These are phyloP conservation scores for Sporothrix luriei DNA, from an alignment of 2,329 filamentous ascomycete genomes.

Conservation along the genomic window DNA sequence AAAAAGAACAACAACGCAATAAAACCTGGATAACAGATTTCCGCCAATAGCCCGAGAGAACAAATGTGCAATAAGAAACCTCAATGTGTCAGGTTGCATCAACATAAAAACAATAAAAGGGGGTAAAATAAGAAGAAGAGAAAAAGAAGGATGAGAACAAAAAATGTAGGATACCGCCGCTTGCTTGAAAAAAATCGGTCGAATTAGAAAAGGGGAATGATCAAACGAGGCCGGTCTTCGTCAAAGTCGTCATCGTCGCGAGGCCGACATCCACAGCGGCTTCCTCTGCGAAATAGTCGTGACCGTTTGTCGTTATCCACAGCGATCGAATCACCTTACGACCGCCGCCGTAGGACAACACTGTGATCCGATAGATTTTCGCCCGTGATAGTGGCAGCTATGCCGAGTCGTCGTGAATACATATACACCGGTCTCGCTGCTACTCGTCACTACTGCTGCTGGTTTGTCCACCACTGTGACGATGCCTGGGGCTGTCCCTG, in stretches of 20 bases:
- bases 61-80: not conserved
- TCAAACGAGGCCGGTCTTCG: conserved; percentile 27
- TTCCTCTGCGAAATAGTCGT: conserved; percentile 1
- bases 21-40: not conserved
- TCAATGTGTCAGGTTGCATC: not conserved
- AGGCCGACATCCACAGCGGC: not conserved
- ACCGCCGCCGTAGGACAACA: not conserved
- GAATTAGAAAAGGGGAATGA: conserved; percentile 28
- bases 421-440: not conserved
- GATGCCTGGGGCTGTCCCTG: conserved; percentile 63
- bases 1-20: conserved; percentile 1
- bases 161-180: conserved; percentile 2
- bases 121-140: conserved; percentile 30
- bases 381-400: not conserved
- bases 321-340: not conserved
- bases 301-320: conserved; percentile 2
- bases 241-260: conserved; percentile 26
- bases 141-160: conserved; percentile 24
- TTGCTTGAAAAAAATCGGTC: conserved; percentile 18
- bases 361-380: not conserved
- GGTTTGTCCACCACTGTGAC: conserved; percentile 59
- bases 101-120: not conserved
- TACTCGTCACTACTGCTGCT: conserved; percentile 47
- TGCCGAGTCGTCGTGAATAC: not conserved
- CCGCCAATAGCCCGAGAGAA: conserved; percentile 19